Conservation (phyloP, 2,329 filamentous ascomycete genomes). For the Amylocarpus encephaloides region DNA sequence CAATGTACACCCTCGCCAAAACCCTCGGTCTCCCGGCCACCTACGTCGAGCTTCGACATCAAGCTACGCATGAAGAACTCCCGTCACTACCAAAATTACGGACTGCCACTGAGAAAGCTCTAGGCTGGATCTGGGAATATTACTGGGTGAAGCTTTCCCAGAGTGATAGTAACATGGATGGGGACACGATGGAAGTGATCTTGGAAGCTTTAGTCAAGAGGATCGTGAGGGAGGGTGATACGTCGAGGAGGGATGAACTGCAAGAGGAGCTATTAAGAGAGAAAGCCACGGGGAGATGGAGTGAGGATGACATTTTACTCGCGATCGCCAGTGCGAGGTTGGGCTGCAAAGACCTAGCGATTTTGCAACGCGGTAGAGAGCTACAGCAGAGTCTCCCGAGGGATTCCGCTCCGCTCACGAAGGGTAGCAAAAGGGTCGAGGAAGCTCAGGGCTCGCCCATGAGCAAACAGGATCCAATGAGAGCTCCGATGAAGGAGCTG, state of each 20-base stretch:
- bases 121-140: conserved; percentile 82
- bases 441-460: neutral
- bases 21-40: conserved; percentile 64
- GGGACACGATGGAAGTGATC: conserved; percentile 7
- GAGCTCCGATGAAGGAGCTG: conserved; percentile 20
- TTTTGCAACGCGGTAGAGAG: conserved; percentile 29
- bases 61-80: conserved; percentile 83
- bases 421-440: neutral
- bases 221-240: conserved; percentile 23
- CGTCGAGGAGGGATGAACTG: conserved; percentile 12
- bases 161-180: neutral
- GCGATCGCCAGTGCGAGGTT: conserved; percentile 21
- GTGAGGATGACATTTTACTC: conserved; percentile 19
- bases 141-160: conserved; percentile 61
- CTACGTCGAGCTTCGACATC: conserved; percentile 84
- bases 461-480: conserved; percentile 16
- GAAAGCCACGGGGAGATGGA: conserved; percentile 4
- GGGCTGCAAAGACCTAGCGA: conserved; percentile 11
- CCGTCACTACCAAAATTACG: conserved; percentile 70
- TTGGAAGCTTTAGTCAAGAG: conserved; percentile 20
- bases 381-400: conserved; percentile 38
- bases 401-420: neutral
- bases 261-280: conserved; percentile 5
- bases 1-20: conserved; percentile 67
- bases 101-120: conserved; percentile 59